Evolutionary conservation across 176 grass and related monocot genomes (phyloP).

Genomic region (Cenchrus americanus): DNA sequence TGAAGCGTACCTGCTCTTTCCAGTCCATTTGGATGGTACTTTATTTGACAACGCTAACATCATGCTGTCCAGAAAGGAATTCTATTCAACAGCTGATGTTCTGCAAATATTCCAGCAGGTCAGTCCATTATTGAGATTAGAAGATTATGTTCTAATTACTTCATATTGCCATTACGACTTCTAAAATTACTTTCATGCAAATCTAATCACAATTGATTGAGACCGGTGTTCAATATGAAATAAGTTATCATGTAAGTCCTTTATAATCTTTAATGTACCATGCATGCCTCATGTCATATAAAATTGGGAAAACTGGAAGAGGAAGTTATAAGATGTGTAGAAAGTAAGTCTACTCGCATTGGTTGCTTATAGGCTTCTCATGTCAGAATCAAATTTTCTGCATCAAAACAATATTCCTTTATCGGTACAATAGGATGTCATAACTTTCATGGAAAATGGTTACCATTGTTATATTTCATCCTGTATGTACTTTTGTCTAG

Average conservation of each 20-base stretch:
- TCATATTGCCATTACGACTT: neutral
- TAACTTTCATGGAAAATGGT: neutral
- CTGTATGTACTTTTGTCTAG: neutral
- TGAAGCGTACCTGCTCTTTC: constrained; percentile 95
- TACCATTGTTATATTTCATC: neutral
- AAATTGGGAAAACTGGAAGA: neutral
- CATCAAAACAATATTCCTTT: neutral
- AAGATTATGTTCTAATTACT: constrained; percentile 2
- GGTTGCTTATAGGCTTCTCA: neutral
- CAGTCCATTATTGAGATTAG: constrained; percentile 15
- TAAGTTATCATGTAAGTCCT: constrained; percentile 15
- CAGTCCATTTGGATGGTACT: constrained; percentile 89
- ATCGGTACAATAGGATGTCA: neutral
- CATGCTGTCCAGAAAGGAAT: constrained; percentile 88
- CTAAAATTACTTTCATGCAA: constrained; percentile 3
- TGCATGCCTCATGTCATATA: neutral
- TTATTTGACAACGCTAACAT: constrained; percentile 75
- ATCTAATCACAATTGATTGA: neutral
- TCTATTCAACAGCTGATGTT: constrained; percentile 64
- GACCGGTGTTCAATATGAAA: neutral
- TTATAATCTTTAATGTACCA: neutral
- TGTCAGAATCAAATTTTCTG: neutral
- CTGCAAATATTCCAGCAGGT: constrained; percentile 85
- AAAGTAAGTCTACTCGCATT: neutral
- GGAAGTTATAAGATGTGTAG: neutral